Base-by-base conservation (phyloP, 2,329 filamentous ascomycete species). In the Penicillium sp. region DNA sequence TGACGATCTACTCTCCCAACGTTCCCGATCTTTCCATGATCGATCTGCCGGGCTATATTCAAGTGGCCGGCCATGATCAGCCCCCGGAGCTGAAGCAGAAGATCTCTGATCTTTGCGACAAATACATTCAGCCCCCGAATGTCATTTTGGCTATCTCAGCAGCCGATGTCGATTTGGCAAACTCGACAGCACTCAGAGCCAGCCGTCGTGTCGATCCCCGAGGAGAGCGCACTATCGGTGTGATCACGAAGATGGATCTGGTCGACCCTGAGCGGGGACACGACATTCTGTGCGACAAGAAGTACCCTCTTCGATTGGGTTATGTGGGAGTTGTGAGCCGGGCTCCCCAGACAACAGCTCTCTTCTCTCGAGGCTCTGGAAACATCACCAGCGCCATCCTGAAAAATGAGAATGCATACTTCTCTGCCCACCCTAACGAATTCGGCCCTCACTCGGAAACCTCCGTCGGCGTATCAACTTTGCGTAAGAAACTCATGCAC, bases 231-330 rank as follows among this genome's bases (percentile, higher is more conserved):
- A 99, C 94, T 0, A 99, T 99, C 67, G 94, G 94, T 42, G 94
- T 99, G n/a, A 87, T 99, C 39, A 99, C 94, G 3, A 99, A 99
- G 76, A 96, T 99, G 93, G 94, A 99, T 66, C 80, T 99, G 21
- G 92, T 99, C 7, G 93, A 97, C 62, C 82, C 94, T 3, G 77
- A 79, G 7, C 85, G 93, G 52, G 94, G 92, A 28, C 82, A 84
- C 13, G 81, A 84, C 33, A 90, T 99, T 29, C 79, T 99, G 18
- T 86, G 81, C 24, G 93, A 99, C 70, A 87, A 85, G 68, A 95
- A 97, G 70, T 99, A 99, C 67, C 93, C 94, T 38, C 79, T 99
- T 28, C 84, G 94, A n/a, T 78, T 99, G 3, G 94, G 94, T 3
- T 99, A 99, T 65, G 93, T 99, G 3, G 94, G 94, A 45, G 94